Base-by-base conservation (phyloP, 345 rosid genomes). In the Conringia planisiliqua region DNA sequence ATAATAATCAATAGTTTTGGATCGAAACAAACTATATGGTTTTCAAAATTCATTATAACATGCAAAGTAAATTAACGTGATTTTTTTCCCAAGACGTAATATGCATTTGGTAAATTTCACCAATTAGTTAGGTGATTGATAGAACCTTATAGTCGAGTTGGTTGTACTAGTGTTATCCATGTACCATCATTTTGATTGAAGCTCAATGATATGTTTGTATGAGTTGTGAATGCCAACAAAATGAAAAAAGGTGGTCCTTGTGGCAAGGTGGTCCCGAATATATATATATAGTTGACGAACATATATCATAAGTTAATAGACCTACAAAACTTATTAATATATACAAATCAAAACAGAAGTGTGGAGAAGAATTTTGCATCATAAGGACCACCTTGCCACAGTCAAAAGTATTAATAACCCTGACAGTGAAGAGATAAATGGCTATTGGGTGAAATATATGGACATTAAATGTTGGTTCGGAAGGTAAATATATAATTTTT, bases 261-360 rank as follows among this genome's bases (percentile, higher is more conserved):
- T 62, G 32, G 42, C 52, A 38, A 38, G 57, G 26, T 72, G 76
- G 76, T 62, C 62, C 70, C 26, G 1, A 27, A 38, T 62, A 50
- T 62, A 38, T 62, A 38, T 61, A 16, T 30, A 32, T 44, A 59
- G 66, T 7, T 52, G 63, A 52, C 46, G 4, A 32, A 62, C 13
- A 16, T 51, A 39, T 26, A 26, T 52, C 43, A 40, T 18, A 52
- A 12, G 10, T 55, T 63, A 26, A 6, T 30, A 47, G 48, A 71
- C 6, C 29, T 47, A 46, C 24, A 70, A 33, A 6, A 26, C 18
- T 48, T 42, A 68, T 8, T 64, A 69, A 36, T 35, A 36, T 36
- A 27, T 24, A 51, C 4, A 38, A 26, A n/a, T 10, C 46, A 36
- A 14, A 43, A 32, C 2, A 54, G 16, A 52, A 44, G 4, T 33